Percentiles rank a stretch among this genome's conserved stretches.
phyloP scores from a whole-genome alignment of 768 basidiomycete species.

The Leccinum longicurvipes region DNA sequence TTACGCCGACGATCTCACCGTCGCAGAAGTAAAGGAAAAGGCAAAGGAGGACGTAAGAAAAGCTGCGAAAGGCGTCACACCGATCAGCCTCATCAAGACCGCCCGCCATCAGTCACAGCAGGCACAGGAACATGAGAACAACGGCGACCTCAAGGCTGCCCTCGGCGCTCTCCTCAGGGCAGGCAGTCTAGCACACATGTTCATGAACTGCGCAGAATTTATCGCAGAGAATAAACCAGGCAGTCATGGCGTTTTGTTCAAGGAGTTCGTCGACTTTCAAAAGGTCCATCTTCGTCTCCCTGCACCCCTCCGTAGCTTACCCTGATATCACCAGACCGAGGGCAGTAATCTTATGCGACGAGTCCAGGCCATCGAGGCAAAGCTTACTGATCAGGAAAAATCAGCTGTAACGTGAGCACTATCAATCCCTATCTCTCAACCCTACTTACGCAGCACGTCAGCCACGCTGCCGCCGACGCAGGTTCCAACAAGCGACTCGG shows the following conservation, averaged over 20 bases:
- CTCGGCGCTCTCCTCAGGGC: constrained; percentile 59
- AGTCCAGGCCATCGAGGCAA: constrained; percentile 44
- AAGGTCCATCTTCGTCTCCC: constrained; percentile 44
- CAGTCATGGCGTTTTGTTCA: constrained; percentile 53
- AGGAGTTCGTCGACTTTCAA: constrained; percentile 63
- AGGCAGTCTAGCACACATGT: constrained; percentile 53
- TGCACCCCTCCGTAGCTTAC: constrained; percentile 10
- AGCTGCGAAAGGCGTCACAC: constrained; percentile 55
- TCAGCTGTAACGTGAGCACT: constrained; percentile 29
- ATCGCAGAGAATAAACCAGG: constrained; percentile 44
- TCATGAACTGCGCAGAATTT: constrained; percentile 61
- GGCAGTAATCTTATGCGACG: constrained; percentile 37
- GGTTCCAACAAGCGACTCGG: constrained; percentile 46
- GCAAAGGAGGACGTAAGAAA: constrained; percentile 48
- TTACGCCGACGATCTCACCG: constrained; percentile 30
- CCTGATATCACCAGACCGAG: constrained; percentile 32
- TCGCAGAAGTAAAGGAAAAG: constrained; percentile 47
- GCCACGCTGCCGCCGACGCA: constrained; percentile 17
- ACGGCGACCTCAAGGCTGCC: constrained; percentile 60
- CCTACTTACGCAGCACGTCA: constrained; percentile 13
- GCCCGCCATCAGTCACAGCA: constrained; percentile 55
- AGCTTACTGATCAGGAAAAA: constrained; percentile 44
- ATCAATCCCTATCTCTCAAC: constrained; percentile 6
- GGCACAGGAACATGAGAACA: constrained; percentile 51
- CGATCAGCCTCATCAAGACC: constrained; percentile 56